A percentile compares a stretch with the other conserved stretches of the same genome.
phyloP scores from a whole-genome alignment of 352 stramenopile species.

The Phytophthora uliginosa region DNA sequence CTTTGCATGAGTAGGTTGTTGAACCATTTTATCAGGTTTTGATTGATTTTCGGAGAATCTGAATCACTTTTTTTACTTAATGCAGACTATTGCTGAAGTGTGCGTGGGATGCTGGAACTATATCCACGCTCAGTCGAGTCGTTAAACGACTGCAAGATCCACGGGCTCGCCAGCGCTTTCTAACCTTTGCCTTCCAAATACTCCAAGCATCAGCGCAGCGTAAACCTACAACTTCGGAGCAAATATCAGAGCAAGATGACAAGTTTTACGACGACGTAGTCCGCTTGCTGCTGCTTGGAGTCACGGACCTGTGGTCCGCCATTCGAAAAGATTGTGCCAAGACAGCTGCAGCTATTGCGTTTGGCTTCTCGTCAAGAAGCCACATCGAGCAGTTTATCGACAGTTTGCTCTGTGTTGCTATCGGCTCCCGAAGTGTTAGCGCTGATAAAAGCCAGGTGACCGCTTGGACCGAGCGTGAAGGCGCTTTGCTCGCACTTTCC shows the following conservation, averaged over 20 bases:
- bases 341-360: slow-evolving; percentile 25
- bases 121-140: slow-evolving; percentile 24
- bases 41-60: not conserved
- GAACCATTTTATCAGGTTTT: not conserved
- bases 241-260: slow-evolving; percentile 11
- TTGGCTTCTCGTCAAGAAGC: slow-evolving; percentile 39
- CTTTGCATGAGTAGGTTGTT: slow-evolving; percentile 21
- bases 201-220: slow-evolving; percentile 7
- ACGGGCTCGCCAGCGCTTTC: slow-evolving; percentile 44
- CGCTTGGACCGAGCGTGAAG: slow-evolving; percentile 59
- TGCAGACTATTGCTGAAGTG: slow-evolving; percentile 29
- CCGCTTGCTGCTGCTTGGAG: slow-evolving; percentile 51
- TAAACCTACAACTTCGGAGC: slow-evolving; percentile 2
- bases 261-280: slow-evolving; percentile 39
- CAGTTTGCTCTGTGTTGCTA: slow-evolving; percentile 48
- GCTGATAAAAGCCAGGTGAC: slow-evolving; percentile 35
- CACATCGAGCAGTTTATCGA: slow-evolving; percentile 55
- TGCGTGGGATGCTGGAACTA: slow-evolving; percentile 26
- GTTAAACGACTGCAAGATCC: slow-evolving; percentile 49
- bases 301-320: slow-evolving; percentile 78
- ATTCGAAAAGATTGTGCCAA: slow-evolving; percentile 65
- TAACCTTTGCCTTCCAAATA: slow-evolving; percentile 46
- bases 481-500: slow-evolving; percentile 52
- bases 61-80: slow-evolving; percentile 3
- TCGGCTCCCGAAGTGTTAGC: slow-evolving; percentile 34